These are phyloP conservation scores for Fagopyrum homotropicum DNA, from an alignment of 148 eudicot genomes.

Conservation along the genomic window DNA sequence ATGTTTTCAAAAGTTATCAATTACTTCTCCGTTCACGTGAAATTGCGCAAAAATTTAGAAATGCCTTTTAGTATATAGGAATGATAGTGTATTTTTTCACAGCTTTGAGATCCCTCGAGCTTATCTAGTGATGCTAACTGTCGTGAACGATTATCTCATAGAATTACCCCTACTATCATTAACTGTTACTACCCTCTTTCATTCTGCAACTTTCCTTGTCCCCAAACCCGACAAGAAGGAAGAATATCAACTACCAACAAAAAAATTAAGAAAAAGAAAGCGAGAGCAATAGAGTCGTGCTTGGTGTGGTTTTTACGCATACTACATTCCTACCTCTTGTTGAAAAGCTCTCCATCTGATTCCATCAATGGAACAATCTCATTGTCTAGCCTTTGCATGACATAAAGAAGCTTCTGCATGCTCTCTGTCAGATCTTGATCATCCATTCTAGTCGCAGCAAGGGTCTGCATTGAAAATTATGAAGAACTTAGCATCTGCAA, in stretches of 20 bases:
- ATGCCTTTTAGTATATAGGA: too few species aligned
- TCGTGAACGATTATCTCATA: too few species aligned
- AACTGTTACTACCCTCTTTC: too few species aligned
- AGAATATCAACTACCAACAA: neutral
- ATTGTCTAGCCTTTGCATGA: constrained; percentile 84
- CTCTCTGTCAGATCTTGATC: constrained; percentile 83
- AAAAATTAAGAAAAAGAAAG: neutral
- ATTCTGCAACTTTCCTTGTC: neutral
- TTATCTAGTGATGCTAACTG: too few species aligned
- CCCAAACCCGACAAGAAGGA: neutral
- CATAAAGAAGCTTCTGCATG: constrained; percentile 86
- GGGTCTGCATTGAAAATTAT: constrained; percentile 45
- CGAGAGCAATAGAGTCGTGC: neutral
- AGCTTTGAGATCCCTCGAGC: too few species aligned
- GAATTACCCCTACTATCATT: too few species aligned
- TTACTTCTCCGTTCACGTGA: too few species aligned
- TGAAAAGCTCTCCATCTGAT: constrained; percentile 81
- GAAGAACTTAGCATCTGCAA: neutral
- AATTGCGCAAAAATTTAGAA: too few species aligned
- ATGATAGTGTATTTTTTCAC: too few species aligned
- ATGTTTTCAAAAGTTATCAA: too few species aligned
- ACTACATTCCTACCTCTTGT: constrained; percentile 44
- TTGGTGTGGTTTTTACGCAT: neutral
- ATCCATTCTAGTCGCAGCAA: constrained; percentile 86
- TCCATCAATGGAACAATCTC: constrained; percentile 92